Conservation (phyloP, 2,329 filamentous ascomycete species). For the Fusarium xylarioides region DNA sequence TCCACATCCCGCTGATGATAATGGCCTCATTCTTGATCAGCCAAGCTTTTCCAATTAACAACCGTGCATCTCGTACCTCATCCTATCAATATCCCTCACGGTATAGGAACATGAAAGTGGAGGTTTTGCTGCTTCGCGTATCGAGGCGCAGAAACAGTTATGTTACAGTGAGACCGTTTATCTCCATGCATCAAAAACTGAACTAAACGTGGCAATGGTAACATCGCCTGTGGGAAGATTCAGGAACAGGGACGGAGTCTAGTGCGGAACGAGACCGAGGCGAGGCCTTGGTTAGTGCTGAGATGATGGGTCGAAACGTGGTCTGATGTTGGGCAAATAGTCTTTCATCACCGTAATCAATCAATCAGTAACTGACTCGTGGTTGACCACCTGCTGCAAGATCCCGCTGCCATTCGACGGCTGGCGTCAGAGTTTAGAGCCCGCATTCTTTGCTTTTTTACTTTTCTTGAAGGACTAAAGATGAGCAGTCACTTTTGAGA, state of each 20-base stretch:
- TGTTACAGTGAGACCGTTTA: background rate
- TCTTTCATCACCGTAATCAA: background rate
- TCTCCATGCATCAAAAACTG: slow-evolving; percentile 13
- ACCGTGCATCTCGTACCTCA: background rate
- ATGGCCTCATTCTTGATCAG: slow-evolving; percentile 36
- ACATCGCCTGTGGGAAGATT: background rate
- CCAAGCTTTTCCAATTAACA: slow-evolving; percentile 10
- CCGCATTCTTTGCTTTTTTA: background rate
- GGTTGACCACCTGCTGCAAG: slow-evolving; percentile 10
- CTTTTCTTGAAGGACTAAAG: slow-evolving; percentile 23
- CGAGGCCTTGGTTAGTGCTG: slow-evolving; percentile 15
- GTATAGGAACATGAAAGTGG: background rate
- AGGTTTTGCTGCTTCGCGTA: slow-evolving; percentile 12
- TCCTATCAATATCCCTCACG: background rate
- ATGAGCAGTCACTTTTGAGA: slow-evolving; percentile 25
- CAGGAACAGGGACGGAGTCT: background rate
- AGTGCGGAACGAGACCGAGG: slow-evolving; percentile 22
- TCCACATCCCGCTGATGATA: slow-evolving; percentile 27
- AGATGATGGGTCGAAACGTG: slow-evolving; percentile 8
- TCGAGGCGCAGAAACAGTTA: slow-evolving; percentile 2
- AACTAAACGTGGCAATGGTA: slow-evolving; percentile 13
- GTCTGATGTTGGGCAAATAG: slow-evolving; percentile 14
- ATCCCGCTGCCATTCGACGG: slow-evolving; percentile 19
- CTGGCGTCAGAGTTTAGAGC: slow-evolving; percentile 1
- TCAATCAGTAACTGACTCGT: background rate